Percentiles rank a stretch among this genome's conserved stretches.
These are phyloP conservation scores for Pistacia vera DNA, from an alignment of 345 rosid genomes.

Conservation along the genomic window DNA sequence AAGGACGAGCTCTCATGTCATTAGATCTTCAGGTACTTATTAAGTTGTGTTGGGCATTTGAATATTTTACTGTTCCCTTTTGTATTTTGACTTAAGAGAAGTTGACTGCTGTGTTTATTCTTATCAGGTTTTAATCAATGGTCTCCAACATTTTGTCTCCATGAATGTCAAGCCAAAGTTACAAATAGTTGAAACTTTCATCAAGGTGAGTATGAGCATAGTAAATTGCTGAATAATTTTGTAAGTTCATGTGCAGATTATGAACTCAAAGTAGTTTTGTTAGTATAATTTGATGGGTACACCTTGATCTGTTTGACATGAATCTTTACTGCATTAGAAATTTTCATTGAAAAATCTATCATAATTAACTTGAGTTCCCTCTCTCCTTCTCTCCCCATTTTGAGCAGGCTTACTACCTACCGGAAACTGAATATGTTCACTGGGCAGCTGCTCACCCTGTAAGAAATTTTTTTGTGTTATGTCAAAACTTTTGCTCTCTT, in stretches of 20 bases:
- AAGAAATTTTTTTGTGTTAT: conserved; percentile 29
- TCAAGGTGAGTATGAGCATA: conserved; percentile 55
- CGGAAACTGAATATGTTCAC: conserved; percentile 94
- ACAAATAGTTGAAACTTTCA: conserved; percentile 79
- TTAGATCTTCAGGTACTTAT: conserved; percentile 84
- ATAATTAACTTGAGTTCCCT: not conserved
- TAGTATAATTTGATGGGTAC: not conserved
- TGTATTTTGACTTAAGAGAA: not conserved
- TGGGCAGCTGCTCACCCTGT: conserved; percentile 97
- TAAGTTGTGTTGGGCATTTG: not conserved
- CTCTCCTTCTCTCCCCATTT: not conserved
- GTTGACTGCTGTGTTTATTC: conserved; percentile 7
- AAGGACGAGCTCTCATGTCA: conserved; percentile 96
- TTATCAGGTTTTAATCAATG: conserved; percentile 82
- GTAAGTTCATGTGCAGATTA: not conserved
- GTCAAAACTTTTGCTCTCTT: not conserved
- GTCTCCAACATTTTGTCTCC: conserved; percentile 83
- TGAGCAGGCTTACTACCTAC: conserved; percentile 89
- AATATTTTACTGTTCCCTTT: not conserved
- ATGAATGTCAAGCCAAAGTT: conserved; percentile 73
- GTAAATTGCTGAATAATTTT: not conserved
- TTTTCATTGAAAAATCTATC: not conserved
- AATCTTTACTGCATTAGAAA: not conserved
- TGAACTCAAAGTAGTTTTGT: not conserved
- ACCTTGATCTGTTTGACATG: conserved; percentile 1